Conservation (phyloP, 116 monocot genomes). For the Zostera marina region DNA sequence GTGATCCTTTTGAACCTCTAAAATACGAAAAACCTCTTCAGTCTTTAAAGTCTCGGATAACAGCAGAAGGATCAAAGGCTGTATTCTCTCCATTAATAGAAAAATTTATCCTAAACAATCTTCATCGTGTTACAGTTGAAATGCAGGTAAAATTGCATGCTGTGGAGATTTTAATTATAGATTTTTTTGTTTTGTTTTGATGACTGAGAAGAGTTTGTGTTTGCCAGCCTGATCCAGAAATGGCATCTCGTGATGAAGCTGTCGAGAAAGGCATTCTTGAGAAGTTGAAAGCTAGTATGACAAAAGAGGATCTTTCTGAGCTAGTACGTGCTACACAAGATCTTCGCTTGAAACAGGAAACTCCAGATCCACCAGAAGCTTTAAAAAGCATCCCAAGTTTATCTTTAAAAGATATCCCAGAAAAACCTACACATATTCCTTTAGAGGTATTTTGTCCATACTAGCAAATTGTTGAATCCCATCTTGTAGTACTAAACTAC, state of each 20-base stretch:
- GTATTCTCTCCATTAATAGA: constrained; percentile 82
- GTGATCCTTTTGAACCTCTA: constrained; percentile 89
- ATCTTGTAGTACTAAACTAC: too few species aligned
- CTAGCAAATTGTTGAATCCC: too few species aligned
- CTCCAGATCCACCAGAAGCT: constrained; percentile 98
- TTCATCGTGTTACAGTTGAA: constrained; percentile 85
- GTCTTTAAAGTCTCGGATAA: constrained; percentile 67
- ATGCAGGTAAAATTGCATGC: constrained; percentile 50
- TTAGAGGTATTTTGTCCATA: constrained; percentile 31
- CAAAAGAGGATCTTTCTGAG: constrained; percentile 87
- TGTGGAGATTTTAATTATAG: background rate
- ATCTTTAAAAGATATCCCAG: constrained; percentile 84
- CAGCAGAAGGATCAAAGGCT: constrained; percentile 74
- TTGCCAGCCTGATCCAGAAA: constrained; percentile 93
- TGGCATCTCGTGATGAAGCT: constrained; percentile 72
- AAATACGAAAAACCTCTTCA: constrained; percentile 85
- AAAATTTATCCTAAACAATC: constrained; percentile 76
- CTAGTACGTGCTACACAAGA: constrained; percentile 78
- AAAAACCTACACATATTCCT: constrained; percentile 67
- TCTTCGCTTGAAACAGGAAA: constrained; percentile 90
- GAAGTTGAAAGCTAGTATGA: constrained; percentile 79
- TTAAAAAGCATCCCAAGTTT: constrained; percentile 82
- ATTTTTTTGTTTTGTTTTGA: background rate
- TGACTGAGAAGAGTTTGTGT: background rate
- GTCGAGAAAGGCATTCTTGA: constrained; percentile 70